phyloP scores from a whole-genome alignment of 306 rosid species.

The Prunus dulcis region DNA sequence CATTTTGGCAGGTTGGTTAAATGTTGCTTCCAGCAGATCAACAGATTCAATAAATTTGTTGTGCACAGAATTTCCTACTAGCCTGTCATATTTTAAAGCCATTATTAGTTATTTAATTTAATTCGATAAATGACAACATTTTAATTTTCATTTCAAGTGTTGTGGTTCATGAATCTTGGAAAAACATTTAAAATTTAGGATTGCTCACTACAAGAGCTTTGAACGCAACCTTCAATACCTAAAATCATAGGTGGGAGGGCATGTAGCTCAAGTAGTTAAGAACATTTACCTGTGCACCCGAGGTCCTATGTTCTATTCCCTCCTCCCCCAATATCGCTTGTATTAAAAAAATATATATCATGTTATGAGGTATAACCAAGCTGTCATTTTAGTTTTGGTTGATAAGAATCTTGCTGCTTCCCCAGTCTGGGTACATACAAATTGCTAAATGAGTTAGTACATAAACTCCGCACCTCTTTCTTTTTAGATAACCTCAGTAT shows the following conservation, averaged over 20 bases:
- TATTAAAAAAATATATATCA: background rate
- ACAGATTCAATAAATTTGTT: background rate
- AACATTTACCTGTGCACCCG: no score
- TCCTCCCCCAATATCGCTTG: no score
- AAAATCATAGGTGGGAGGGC: background rate
- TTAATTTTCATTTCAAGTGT: background rate
- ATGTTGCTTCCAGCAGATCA: constrained; percentile 4
- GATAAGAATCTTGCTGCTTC: background rate
- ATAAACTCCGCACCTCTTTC: background rate
- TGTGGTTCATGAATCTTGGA: background rate
- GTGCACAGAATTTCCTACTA: background rate
- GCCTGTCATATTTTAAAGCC: background rate
- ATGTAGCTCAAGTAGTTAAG: no score
- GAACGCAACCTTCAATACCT: background rate
- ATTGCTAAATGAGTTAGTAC: background rate
- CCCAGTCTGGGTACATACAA: background rate
- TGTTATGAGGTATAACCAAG: background rate
- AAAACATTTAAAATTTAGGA: background rate
- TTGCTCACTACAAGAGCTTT: background rate
- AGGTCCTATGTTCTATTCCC: no score
- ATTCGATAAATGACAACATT: background rate
- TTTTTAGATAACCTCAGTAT: constrained; percentile 23
- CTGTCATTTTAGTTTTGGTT: background rate
- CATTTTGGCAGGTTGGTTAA: constrained; percentile 94
- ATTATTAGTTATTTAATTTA: background rate